These are phyloP conservation scores for Naganishia onofrii DNA, from an alignment of 768 basidiomycete genomes.

Conservation along the genomic window DNA sequence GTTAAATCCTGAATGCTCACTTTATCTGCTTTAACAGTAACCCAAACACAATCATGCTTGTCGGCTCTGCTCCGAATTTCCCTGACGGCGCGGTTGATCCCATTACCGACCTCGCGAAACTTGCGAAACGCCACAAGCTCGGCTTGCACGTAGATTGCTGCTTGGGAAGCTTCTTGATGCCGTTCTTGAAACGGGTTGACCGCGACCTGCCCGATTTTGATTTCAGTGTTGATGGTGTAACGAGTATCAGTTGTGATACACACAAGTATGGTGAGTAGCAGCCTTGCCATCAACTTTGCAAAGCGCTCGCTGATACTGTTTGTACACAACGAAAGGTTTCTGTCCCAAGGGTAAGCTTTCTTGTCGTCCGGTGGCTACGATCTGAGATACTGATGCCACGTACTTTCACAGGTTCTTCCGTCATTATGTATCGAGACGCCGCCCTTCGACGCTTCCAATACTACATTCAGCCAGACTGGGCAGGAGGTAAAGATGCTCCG, in stretches of 20 bases:
- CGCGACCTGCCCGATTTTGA: slow-evolving; percentile 67
- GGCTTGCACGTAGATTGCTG: slow-evolving; percentile 95
- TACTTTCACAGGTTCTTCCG: slow-evolving; percentile 72
- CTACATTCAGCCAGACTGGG: slow-evolving; percentile 77
- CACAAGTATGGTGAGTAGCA: slow-evolving; percentile 61
- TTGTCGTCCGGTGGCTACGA: slow-evolving; percentile 25
- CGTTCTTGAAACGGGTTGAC: slow-evolving; percentile 69
- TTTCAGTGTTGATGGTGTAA: slow-evolving; percentile 86
- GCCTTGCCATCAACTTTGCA: neutral
- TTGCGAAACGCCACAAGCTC: slow-evolving; percentile 71
- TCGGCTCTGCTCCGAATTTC: slow-evolving; percentile 69
- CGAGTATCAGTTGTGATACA: slow-evolving; percentile 91
- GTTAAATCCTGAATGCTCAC: neutral
- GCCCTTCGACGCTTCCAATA: slow-evolving; percentile 78
- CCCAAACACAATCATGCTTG: slow-evolving; percentile 81
- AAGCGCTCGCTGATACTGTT: neutral
- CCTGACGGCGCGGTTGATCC: slow-evolving; percentile 62
- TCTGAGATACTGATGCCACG: neutral
- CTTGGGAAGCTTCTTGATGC: slow-evolving; percentile 87
- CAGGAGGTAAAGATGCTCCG: slow-evolving; percentile 56
- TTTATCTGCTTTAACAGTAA: slow-evolving; percentile 59
- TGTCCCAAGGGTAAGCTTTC: slow-evolving; percentile 70
- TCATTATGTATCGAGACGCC: slow-evolving; percentile 86
- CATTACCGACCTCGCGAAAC: slow-evolving; percentile 69
- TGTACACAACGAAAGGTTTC: slow-evolving; percentile 59